These are phyloP conservation scores for Sungouiozyma ichnusensis DNA, from an alignment of 805 yeast species.

Conservation along the genomic window DNA sequence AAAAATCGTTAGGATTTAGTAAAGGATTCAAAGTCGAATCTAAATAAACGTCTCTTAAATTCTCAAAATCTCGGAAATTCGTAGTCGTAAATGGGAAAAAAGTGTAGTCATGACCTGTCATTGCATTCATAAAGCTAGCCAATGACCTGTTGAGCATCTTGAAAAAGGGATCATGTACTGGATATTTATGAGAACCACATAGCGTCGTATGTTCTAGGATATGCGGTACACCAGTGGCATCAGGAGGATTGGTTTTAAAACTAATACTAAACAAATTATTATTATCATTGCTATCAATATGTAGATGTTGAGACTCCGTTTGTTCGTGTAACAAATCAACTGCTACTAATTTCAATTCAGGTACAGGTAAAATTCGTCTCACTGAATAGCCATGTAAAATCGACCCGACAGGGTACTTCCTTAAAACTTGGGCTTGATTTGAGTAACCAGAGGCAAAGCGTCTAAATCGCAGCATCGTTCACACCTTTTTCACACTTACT, in stretches of 20 bases:
- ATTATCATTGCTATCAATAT: slow-evolving; percentile 73
- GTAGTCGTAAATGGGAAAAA: slow-evolving; percentile 96
- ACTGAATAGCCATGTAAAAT: slow-evolving; percentile 59
- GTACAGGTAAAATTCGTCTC: slow-evolving; percentile 54
- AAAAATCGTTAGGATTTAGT: slow-evolving; percentile 67
- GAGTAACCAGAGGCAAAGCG: slow-evolving; percentile 20
- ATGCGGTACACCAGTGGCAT: slow-evolving; percentile 93
- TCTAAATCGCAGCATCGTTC: slow-evolving; percentile 17
- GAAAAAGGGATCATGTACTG: slow-evolving; percentile 95
- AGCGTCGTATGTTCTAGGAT: slow-evolving; percentile 91
- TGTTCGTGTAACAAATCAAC: slow-evolving; percentile 54
- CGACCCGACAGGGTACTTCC: slow-evolving; percentile 56
- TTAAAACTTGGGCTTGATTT: slow-evolving; percentile 28
- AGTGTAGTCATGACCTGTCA: slow-evolving; percentile 96
- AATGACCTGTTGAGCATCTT: slow-evolving; percentile 93
- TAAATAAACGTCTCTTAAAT: slow-evolving; percentile 77
- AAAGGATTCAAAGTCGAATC: slow-evolving; percentile 82
- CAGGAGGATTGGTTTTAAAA: slow-evolving; percentile 91
- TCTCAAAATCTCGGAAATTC: slow-evolving; percentile 66
- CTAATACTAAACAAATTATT: slow-evolving; percentile 84
- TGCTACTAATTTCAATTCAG: slow-evolving; percentile 75
- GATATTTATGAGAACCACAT: slow-evolving; percentile 86
- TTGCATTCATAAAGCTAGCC: slow-evolving; percentile 95
- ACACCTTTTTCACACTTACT: not conserved
- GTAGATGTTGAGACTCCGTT: slow-evolving; percentile 76